Conservation (phyloP, 2,329 filamentous ascomycete species). For the Cordyceps cicadae region DNA sequence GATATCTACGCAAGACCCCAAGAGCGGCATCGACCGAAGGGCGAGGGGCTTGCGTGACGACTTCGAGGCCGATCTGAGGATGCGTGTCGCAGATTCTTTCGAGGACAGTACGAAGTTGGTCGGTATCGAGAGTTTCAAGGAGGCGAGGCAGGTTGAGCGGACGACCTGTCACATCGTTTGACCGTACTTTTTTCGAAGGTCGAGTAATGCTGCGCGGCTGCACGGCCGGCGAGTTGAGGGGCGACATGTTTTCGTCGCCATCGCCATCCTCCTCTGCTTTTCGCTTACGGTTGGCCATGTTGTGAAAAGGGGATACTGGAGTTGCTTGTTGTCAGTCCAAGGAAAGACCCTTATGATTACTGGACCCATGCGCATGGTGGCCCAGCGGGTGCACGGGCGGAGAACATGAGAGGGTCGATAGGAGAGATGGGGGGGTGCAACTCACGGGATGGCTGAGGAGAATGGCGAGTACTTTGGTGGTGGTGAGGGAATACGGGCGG, state of each 20-base stretch:
- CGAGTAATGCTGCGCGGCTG: constrained; percentile 59
- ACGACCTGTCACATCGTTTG: constrained; percentile 56
- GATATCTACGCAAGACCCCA: constrained; percentile 73
- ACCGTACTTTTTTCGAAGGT: constrained; percentile 54
- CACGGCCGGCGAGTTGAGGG: constrained; percentile 70
- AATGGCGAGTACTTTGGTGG: constrained; percentile 47
- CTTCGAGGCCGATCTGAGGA: constrained; percentile 75
- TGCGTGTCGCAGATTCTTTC: constrained; percentile 86
- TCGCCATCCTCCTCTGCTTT: constrained; percentile 80
- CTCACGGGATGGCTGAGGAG: constrained; percentile 49
- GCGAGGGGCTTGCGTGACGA: constrained; percentile 75
- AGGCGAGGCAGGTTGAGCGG: constrained; percentile 57
- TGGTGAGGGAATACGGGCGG: constrained; percentile 51
- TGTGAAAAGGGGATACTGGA: constrained; percentile 39
- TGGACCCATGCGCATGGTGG: not conserved
- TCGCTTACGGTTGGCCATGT: constrained; percentile 61
- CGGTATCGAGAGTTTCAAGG: constrained; percentile 85
- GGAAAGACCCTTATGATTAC: not conserved
- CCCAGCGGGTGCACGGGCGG: not conserved
- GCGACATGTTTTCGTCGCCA: constrained; percentile 80
- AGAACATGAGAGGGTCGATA: not conserved
- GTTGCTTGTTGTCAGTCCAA: constrained; percentile 1
- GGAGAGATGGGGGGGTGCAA: constrained; percentile 14
- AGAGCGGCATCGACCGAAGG: constrained; percentile 76
- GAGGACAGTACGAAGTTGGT: constrained; percentile 77